A percentile compares a stretch with the other conserved stretches of the same genome.
Conservation (phyloP, 345 rosid species). For the Brassica juncea region DNA sequence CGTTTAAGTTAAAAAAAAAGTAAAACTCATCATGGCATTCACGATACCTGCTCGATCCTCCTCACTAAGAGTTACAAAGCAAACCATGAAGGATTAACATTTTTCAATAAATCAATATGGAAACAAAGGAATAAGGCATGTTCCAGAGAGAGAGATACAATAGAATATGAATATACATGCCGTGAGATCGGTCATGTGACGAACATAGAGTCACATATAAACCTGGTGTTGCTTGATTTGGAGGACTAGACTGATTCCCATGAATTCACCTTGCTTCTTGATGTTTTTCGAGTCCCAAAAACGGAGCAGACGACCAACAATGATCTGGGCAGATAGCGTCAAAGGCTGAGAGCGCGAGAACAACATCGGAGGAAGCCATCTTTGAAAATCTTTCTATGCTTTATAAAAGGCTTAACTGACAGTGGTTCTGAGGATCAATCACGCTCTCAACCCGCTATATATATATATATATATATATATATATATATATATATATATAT, state of each 20-base stretch:
- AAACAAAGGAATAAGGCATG: neutral
- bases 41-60: too few species aligned
- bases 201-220: too few species aligned
- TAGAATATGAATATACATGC: neutral
- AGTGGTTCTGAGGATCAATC: too few species aligned
- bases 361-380: too few species aligned
- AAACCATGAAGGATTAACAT: too few species aligned
- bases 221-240: neutral
- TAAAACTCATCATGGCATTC: neutral
- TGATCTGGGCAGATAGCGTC: neutral
- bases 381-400: too few species aligned
- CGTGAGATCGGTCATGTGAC: neutral
- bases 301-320: neutral
- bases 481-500: too few species aligned
- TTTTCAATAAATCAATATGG: neutral
- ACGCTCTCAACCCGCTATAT: too few species aligned
- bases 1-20: neutral
- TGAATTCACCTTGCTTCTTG: neutral
- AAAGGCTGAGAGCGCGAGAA: too few species aligned
- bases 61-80: too few species aligned
- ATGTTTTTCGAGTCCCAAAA: neutral
- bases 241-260: neutral
- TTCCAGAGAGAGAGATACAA: neutral
- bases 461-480: too few species aligned
- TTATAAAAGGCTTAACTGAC: too few species aligned